A percentile compares a stretch with the other conserved stretches of the same genome.
Conservation (phyloP, 495 filamentous ascomycete genomes). For the Filosporella fistucella region DNA sequence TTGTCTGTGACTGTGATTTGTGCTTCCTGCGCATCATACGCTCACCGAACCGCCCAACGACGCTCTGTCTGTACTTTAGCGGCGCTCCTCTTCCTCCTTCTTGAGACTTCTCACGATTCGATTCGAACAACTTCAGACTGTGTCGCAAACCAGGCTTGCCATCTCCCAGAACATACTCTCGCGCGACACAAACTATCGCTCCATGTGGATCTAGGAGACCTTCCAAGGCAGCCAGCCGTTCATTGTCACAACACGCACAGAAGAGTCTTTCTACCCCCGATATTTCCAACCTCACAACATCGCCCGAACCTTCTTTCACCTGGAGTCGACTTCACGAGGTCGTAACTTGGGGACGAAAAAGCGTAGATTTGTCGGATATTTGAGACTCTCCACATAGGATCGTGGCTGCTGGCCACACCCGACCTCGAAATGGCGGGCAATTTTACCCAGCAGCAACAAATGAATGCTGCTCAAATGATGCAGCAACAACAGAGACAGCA, state of each 20-base stretch:
- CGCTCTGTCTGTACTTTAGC: too few relatives aligned
- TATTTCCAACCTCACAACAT: neutral
- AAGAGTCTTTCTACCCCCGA: neutral
- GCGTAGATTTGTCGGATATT: too few relatives aligned
- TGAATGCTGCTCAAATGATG: slow-evolving; percentile 20
- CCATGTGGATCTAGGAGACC: slow-evolving; percentile 20
- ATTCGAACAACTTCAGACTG: slow-evolving; percentile 8
- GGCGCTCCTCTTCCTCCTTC: slow-evolving; percentile 5
- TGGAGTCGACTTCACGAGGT: slow-evolving; percentile 1
- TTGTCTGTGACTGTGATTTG: too few relatives aligned
- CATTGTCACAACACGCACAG: slow-evolving; percentile 15
- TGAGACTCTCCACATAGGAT: slow-evolving; percentile 14
- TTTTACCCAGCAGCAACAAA: slow-evolving; percentile 24
- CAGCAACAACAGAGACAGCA: slow-evolving; percentile 14
- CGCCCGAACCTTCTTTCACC: neutral
- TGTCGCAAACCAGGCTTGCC: slow-evolving; percentile 17
- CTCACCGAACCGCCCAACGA: too few relatives aligned
- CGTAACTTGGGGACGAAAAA: slow-evolving; percentile 11
- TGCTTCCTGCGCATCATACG: too few relatives aligned
- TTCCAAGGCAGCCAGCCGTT: slow-evolving; percentile 18
- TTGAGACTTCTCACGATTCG: neutral
- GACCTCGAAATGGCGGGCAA: slow-evolving; percentile 20
- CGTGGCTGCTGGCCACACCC: slow-evolving; percentile 19
- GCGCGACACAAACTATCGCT: slow-evolving; percentile 18
- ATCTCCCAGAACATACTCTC: slow-evolving; percentile 10